These are phyloP conservation scores for Cutaneotrichosporon cutaneum DNA, from an alignment of 1,284 basidiomycete genomes.

Conservation along the genomic window DNA sequence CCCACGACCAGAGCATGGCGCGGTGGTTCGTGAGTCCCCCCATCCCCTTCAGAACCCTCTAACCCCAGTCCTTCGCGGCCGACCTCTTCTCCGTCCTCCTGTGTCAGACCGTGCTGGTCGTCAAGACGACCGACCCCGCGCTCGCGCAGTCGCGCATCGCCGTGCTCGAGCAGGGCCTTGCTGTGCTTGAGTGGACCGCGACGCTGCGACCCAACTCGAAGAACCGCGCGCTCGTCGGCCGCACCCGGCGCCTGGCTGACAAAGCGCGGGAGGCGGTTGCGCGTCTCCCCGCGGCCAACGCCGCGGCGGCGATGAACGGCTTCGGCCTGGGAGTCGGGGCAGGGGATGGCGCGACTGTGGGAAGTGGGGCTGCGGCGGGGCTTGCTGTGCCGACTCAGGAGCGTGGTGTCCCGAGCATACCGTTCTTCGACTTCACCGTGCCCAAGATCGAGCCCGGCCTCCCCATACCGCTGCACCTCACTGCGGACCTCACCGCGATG, in stretches of 20 bases:
- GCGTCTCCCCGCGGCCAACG: conserved; percentile 5
- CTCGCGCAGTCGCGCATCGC: conserved; percentile 18
- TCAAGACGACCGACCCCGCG: conserved; percentile 22
- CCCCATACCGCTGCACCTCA: neutral
- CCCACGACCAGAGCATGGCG: conserved; percentile 22
- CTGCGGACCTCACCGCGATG: neutral
- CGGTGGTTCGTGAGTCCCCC: conserved; percentile 22
- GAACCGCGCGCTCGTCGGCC: conserved; percentile 21
- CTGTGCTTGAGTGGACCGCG: conserved; percentile 24
- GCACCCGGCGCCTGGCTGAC: conserved; percentile 18
- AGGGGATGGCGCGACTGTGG: neutral
- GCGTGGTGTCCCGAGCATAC: neutral
- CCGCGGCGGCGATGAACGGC: conserved; percentile 1
- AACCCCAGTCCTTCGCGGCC: conserved; percentile 24
- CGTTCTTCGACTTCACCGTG: conserved; percentile 6
- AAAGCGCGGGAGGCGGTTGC: conserved; percentile 17
- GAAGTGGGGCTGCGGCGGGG: neutral
- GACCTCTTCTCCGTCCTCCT: conserved; percentile 27
- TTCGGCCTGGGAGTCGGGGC: neutral
- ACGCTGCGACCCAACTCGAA: conserved; percentile 20
- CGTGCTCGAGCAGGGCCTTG: conserved; percentile 21
- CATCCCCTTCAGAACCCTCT: neutral
- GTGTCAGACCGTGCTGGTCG: conserved; percentile 25
- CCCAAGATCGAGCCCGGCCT: conserved; percentile 6
- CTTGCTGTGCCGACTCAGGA: neutral